A percentile compares a stretch with the other conserved stretches of the same genome.
Conservation (phyloP, 1,139 yeast species). For the Kurtzmaniella quercitrusa region DNA sequence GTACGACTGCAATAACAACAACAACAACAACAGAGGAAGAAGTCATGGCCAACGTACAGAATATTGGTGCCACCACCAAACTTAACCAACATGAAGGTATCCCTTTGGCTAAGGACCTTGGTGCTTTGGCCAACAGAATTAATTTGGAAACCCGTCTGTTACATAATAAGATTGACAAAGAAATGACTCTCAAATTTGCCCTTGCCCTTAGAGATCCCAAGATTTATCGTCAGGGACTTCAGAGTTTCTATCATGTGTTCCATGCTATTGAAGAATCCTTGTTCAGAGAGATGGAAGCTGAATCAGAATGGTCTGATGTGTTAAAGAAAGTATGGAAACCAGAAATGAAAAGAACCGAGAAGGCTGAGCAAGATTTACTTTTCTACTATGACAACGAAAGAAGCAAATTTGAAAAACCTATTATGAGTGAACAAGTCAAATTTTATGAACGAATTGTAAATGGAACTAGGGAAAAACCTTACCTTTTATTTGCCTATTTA, state of each 20-base stretch:
- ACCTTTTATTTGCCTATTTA: slow-evolving; percentile 73
- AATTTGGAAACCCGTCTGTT: slow-evolving; percentile 59
- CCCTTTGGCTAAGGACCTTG: slow-evolving; percentile 70
- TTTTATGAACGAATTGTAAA: slow-evolving; percentile 58
- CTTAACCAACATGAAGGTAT: slow-evolving; percentile 55
- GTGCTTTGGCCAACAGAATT: slow-evolving; percentile 80
- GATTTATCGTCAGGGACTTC: slow-evolving; percentile 77
- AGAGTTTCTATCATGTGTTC: slow-evolving; percentile 74
- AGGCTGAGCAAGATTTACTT: slow-evolving; percentile 58
- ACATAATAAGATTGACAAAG: slow-evolving; percentile 68
- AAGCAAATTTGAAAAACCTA: slow-evolving; percentile 53
- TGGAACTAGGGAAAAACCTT: slow-evolving; percentile 59
- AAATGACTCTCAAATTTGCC: slow-evolving; percentile 67
- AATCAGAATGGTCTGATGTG: slow-evolving; percentile 41
- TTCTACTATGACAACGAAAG: slow-evolving; percentile 58
- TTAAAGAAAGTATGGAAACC: slow-evolving; percentile 63
- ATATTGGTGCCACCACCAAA: slow-evolving; percentile 31
- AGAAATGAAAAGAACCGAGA: slow-evolving; percentile 59
- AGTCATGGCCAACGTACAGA: slow-evolving; percentile 14
- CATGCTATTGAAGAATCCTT: slow-evolving; percentile 60
- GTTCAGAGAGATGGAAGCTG: slow-evolving; percentile 39
- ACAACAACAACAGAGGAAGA: not conserved
- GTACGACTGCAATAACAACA: not conserved
- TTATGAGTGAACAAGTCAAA: slow-evolving; percentile 56
- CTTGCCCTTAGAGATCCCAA: slow-evolving; percentile 72